These are phyloP conservation scores for Bertia moriformis DNA, from an alignment of 2,329 filamentous ascomycete genomes.

Conservation along the genomic window DNA sequence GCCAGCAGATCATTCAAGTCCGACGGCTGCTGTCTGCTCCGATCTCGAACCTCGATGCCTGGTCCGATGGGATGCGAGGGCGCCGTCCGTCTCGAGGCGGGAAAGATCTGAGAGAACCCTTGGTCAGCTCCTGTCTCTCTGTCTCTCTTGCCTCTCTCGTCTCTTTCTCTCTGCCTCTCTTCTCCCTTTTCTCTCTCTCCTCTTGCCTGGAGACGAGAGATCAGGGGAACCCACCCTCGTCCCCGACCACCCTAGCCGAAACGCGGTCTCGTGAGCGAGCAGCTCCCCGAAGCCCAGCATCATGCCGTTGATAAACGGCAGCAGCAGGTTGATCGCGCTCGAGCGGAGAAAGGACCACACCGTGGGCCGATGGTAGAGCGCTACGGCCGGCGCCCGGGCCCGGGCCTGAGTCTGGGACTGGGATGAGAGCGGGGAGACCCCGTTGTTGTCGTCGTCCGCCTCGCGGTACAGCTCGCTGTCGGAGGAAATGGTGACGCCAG, in stretches of 20 bases:
- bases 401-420: slow-evolving; percentile 26
- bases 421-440: slow-evolving; percentile 44
- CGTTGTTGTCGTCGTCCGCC: slow-evolving; percentile 46
- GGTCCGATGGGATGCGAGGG: slow-evolving; percentile 59
- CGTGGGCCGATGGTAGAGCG: slow-evolving; percentile 80
- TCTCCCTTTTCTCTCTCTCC: background rate
- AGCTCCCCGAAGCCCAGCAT: slow-evolving; percentile 97
- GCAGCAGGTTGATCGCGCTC: slow-evolving; percentile 87
- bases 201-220: background rate
- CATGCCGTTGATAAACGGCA: slow-evolving; percentile 93
- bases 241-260: slow-evolving; percentile 78
- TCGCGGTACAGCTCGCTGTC: slow-evolving; percentile 75
- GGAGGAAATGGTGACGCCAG: slow-evolving; percentile 63
- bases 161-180: background rate
- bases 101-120: slow-evolving; percentile 38
- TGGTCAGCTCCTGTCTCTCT: slow-evolving; percentile 4
- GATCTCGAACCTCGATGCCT: slow-evolving; percentile 66
- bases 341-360: slow-evolving; percentile 74
- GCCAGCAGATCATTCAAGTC: slow-evolving; percentile 53
- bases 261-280: slow-evolving; percentile 90
- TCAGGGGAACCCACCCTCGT: slow-evolving; percentile 58
- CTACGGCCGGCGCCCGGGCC: slow-evolving; percentile 52
- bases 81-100: slow-evolving; percentile 42
- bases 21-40: slow-evolving; percentile 36
- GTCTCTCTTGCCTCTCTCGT: background rate